A percentile compares a stretch with the other conserved stretches of the same genome.
phyloP scores from a whole-genome alignment of 257 asterid genomes.

The Paulownia fortunei region DNA sequence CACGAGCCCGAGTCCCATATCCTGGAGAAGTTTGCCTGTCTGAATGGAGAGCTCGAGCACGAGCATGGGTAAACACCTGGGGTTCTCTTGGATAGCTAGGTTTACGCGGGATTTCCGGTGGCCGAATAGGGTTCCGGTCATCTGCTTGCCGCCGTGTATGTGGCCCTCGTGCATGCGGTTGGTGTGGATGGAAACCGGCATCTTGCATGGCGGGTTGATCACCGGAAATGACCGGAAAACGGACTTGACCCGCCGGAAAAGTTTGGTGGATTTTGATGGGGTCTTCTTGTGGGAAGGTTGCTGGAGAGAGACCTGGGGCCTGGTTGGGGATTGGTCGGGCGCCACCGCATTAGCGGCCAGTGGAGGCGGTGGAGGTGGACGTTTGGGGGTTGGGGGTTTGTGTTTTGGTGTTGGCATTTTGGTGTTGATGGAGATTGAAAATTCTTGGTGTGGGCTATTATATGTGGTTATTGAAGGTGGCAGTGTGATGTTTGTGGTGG shows the following conservation, averaged over 20 bases:
- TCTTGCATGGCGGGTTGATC: constrained; percentile 81
- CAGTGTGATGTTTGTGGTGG: constrained; percentile 30
- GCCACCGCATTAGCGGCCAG: constrained; percentile 48
- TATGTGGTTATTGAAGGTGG: constrained; percentile 1
- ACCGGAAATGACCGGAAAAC: constrained; percentile 85
- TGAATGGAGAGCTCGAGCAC: constrained; percentile 82
- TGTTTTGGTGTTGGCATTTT: constrained; percentile 60
- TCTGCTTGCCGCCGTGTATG: constrained; percentile 77
- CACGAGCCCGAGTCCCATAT: constrained; percentile 86
- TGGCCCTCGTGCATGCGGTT: constrained; percentile 61
- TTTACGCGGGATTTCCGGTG: constrained; percentile 69
- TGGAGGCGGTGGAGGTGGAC: constrained; percentile 41
- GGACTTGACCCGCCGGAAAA: constrained; percentile 69
- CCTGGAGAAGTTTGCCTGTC: constrained; percentile 85
- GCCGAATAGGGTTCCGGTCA: constrained; percentile 90
- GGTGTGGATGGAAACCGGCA: constrained; percentile 62
- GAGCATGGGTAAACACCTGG: constrained; percentile 68
- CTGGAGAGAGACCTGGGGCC: constrained; percentile 47
- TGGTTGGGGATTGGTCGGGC: constrained; percentile 49
- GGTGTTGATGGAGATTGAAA: constrained; percentile 12
- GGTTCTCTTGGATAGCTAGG: constrained; percentile 76
- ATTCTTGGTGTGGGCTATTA: constrained; percentile 17
- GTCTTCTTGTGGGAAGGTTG: constrained; percentile 52
- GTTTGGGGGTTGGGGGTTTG: constrained; percentile 35
- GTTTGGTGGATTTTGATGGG: constrained; percentile 57